Percentiles rank a stretch among this genome's conserved stretches.
phyloP scores from a whole-genome alignment of 805 yeast species.

The Candida quercuum region DNA sequence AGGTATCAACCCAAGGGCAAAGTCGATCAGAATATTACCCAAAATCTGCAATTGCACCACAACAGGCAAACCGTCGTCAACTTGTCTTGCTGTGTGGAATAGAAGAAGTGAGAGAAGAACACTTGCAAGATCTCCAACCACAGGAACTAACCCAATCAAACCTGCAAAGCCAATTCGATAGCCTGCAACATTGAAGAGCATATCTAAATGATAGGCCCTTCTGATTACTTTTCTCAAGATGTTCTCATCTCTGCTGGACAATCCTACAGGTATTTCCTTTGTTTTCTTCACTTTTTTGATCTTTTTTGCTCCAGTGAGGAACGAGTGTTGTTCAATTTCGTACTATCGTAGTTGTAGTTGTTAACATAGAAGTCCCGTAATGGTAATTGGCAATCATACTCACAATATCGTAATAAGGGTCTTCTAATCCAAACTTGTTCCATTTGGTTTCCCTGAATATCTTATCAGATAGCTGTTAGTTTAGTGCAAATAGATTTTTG shows the following conservation, averaged over 20 bases:
- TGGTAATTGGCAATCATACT: conserved; percentile 5
- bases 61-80: conserved; percentile 64
- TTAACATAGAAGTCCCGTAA: not conserved
- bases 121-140: conserved; percentile 54
- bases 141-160: conserved; percentile 62
- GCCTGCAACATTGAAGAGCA: conserved; percentile 58
- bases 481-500: too few species aligned
- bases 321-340: conserved; percentile 18
- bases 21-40: conserved; percentile 62
- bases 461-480: conserved; percentile 8
- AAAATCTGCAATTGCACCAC: conserved; percentile 49
- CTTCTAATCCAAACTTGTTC: conserved; percentile 36
- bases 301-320: conserved; percentile 13
- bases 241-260: conserved; percentile 46
- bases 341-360: conserved; percentile 9
- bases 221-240: conserved; percentile 47
- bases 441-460: conserved; percentile 27
- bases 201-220: conserved; percentile 65
- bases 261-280: conserved; percentile 47
- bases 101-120: conserved; percentile 44
- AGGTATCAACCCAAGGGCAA: conserved; percentile 67
- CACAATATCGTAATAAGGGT: conserved; percentile 36
- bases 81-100: conserved; percentile 36
- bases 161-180: conserved; percentile 66
- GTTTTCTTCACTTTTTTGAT: conserved; percentile 17